Base-by-base conservation (phyloP, 305 asterid genomes). In the Fraxinus ornus region DNA sequence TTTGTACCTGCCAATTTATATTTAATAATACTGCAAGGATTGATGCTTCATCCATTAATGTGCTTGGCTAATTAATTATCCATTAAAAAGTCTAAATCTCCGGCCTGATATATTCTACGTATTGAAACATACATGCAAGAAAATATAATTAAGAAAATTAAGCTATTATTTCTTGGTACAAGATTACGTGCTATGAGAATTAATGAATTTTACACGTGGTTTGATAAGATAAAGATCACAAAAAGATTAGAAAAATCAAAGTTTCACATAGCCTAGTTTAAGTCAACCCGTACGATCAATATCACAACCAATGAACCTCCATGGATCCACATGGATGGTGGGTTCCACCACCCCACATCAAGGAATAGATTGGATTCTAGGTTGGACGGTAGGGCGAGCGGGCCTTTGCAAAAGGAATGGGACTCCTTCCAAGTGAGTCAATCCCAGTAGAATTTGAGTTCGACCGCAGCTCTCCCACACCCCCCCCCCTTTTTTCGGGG, bases 31-130 rank as follows among this genome's bases (percentile, higher is more conserved):
- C 17, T 2, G 57, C 57, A 0, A 47, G 6, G 57, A 13, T 47
- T 47, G 17, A 13, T 3, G 57, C 57, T 47, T 4, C 57, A 47
- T 47, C 57, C 15, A 47, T 13, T 13, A 47, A 19, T 57, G 28
- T 5, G 10, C 30, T 1, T 55, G 33, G 22, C 44, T 12, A 52
- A 72, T 75, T 81, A 62, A 86, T 37, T 62, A 13, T 79, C 68
- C 66, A 39, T 81, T 85, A 82, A 88, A 85, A 82, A 41, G 93
- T 90, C 92, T 75, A 79, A 80, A 79, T 73, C 26, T 21, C n/a
- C 76, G 75, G 90, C 90, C 52, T 64, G 80, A 74, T 79, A 80
- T 47, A 47, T 47, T 47, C 57, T 13, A 3, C 57, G 1, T 3
- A 47, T 13, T n/a, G 13, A 75, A 9, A 41, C 26, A 30, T 21